These are phyloP conservation scores for Phoma sp. DNA, from an alignment of 2,329 filamentous ascomycete species.

Conservation along the genomic window DNA sequence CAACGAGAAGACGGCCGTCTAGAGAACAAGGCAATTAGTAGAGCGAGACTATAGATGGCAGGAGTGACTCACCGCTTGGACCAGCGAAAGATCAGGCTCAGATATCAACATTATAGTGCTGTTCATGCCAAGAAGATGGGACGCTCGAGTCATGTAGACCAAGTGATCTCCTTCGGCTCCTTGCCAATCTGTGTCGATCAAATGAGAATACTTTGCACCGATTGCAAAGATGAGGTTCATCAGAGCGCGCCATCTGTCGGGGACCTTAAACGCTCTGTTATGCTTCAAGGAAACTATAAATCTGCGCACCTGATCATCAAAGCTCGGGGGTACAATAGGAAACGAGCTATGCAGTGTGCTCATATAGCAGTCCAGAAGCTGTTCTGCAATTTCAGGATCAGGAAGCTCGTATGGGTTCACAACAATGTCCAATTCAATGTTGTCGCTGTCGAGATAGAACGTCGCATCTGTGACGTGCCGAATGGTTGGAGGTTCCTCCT, in stretches of 20 bases:
- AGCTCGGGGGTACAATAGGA: constrained; percentile 38
- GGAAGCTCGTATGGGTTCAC: constrained; percentile 45
- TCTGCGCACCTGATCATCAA: constrained; percentile 28
- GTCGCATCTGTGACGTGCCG: constrained; percentile 34
- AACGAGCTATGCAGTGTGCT: constrained; percentile 45
- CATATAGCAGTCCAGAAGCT: constrained; percentile 47
- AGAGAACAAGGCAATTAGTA: constrained; percentile 8
- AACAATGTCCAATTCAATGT: constrained; percentile 31
- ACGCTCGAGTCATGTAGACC: constrained; percentile 48
- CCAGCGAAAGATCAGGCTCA: constrained; percentile 46
- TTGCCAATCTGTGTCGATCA: constrained; percentile 37
- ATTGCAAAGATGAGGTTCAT: constrained; percentile 54
- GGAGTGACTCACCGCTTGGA: constrained; percentile 45
- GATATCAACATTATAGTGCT: constrained; percentile 29
- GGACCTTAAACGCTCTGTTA: constrained; percentile 17
- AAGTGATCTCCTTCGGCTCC: constrained; percentile 46
- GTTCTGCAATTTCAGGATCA: constrained; percentile 37
- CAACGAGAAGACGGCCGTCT: constrained; percentile 33
- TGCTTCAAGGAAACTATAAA: constrained; percentile 21
- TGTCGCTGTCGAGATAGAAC: constrained; percentile 48
- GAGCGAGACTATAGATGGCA: constrained; percentile 9
- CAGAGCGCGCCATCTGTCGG: constrained; percentile 45
- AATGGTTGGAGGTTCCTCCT: constrained; percentile 13
- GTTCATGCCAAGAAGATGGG: constrained; percentile 32
- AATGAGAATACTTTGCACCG: constrained; percentile 48